Percentiles rank a stretch among this genome's conserved stretches.
These are phyloP conservation scores for Mucor irregularis DNA, from an alignment of 371 early-diverging fungal genomes.

Conservation along the genomic window DNA sequence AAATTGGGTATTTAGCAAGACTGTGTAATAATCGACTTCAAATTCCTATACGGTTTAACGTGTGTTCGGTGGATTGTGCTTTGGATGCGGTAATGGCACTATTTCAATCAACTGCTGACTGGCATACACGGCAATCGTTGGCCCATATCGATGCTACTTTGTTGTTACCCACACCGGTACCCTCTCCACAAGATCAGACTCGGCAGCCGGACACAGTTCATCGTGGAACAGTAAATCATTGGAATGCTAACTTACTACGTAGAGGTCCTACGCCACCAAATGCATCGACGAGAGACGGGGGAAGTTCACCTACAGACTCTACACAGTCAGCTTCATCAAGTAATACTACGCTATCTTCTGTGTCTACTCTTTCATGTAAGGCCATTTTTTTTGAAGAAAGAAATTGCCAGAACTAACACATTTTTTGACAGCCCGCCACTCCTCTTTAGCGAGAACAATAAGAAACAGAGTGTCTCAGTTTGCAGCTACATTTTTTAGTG, in stretches of 20 bases:
- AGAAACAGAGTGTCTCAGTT: conserved; percentile 13
- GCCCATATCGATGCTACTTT: conserved; percentile 3
- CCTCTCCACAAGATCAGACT: not conserved
- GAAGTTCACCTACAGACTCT: not conserved
- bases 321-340: not conserved
- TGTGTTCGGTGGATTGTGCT: conserved; percentile 37
- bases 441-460: conserved; percentile 2
- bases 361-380: not conserved
- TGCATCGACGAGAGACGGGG: not conserved
- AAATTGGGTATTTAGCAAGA: conserved; percentile 31
- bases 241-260: not conserved
- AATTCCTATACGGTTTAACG: conserved; percentile 30
- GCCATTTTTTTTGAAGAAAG: not conserved
- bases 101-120: conserved; percentile 12
- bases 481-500: conserved; percentile 5
- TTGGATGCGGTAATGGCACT: conserved; percentile 14
- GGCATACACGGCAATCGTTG: conserved; percentile 17
- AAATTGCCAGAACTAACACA: too few species aligned
- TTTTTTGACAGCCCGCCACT: not conserved
- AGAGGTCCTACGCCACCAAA: too few species aligned
- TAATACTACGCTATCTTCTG: not conserved
- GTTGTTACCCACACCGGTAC: not conserved
- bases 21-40: conserved; percentile 29
- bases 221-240: not conserved
- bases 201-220: too few species aligned